Evolutionary conservation across 352 stramenopile genomes (phyloP), one percentile per base, ranked within the genome.

Genomic region (Phytophthora sp.): DNA sequence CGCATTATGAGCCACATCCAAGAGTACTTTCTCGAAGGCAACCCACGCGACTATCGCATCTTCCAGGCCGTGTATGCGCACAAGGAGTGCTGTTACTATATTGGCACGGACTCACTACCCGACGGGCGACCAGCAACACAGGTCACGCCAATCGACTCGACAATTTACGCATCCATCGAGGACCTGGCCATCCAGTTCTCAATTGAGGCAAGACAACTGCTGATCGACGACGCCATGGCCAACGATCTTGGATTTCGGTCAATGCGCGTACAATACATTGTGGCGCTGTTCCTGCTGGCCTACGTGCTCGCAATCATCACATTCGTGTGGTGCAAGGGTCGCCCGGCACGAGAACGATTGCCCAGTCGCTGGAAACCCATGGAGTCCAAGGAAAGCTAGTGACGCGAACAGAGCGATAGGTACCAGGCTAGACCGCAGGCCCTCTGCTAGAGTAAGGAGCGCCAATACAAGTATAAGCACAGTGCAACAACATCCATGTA

Each of bases 1-100:
- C 79, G 72, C 10, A 78, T 95, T 60, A 88, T 93, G 70, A 92
- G 84, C 37, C 84, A 95, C 41, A 91, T 92, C 38, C 87, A 94
- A 46, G 82, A 92, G 63, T 94, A 91, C 55, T 82, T 78, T 13
- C 56, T 89, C 0, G 76, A 92, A 5, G 81, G 78, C 9, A 76
- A 92, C 35, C 82, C 86, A 28, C 84, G 74, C 18, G 72, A 88
- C 45, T 95, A 94, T 62, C 81, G 83, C 35, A 91, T 95, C 66
- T 91, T 91, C 52, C 84, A 95, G 58, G 84, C 83, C 13, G 83
- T 92, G 23, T 79, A 91, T 15, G 86, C 82, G 13, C 78, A 91
- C 71, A 90, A 92, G 51, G 83, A 94, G 60, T 92, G 85, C 56
- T 94, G 85, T 63, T 95, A 95, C 65, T 91, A 92, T 73, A 94